Conservation (phyloP, 2,329 filamentous ascomycete species). For the Fusarium tuaranense region DNA sequence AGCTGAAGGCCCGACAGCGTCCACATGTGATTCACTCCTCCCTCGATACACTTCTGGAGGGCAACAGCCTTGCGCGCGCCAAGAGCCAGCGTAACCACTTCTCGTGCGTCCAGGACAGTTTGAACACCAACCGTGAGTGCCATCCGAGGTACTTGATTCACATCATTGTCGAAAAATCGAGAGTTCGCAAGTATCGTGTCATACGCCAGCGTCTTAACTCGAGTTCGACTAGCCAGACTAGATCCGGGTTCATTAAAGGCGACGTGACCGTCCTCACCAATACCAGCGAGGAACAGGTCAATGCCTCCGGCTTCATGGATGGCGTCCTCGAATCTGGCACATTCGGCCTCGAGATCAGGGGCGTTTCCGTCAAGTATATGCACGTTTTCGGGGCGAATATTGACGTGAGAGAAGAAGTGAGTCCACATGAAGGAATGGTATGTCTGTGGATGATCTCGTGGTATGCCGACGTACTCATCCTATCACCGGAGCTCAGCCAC, state of each 20-base stretch:
- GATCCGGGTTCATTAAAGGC: constrained; percentile 86
- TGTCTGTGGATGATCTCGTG: constrained; percentile 79
- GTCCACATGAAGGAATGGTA: constrained; percentile 89
- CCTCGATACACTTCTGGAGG: not conserved
- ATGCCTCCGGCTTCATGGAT: constrained; percentile 67
- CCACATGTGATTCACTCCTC: not conserved
- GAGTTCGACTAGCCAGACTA: constrained; percentile 75
- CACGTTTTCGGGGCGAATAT: constrained; percentile 76
- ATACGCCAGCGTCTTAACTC: constrained; percentile 82
- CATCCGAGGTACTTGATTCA: constrained; percentile 33
- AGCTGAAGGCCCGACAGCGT: not conserved
- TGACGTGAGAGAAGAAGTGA: constrained; percentile 81
- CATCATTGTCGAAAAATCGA: constrained; percentile 60
- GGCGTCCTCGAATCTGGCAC: constrained; percentile 73
- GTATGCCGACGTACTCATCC: constrained; percentile 81
- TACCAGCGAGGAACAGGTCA: constrained; percentile 80
- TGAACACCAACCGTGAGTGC: constrained; percentile 21
- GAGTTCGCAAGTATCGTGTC: constrained; percentile 83
- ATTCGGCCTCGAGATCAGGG: constrained; percentile 75
- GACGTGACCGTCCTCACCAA: constrained; percentile 82
- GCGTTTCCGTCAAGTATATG: constrained; percentile 83
- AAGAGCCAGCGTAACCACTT: not conserved
- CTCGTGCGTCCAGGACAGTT: not conserved
- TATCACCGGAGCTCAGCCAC: constrained; percentile 45
- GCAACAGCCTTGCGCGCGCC: not conserved